phyloP scores from a whole-genome alignment of 1,139 yeast genomes.

The Kurtzmaniella natalensis region DNA sequence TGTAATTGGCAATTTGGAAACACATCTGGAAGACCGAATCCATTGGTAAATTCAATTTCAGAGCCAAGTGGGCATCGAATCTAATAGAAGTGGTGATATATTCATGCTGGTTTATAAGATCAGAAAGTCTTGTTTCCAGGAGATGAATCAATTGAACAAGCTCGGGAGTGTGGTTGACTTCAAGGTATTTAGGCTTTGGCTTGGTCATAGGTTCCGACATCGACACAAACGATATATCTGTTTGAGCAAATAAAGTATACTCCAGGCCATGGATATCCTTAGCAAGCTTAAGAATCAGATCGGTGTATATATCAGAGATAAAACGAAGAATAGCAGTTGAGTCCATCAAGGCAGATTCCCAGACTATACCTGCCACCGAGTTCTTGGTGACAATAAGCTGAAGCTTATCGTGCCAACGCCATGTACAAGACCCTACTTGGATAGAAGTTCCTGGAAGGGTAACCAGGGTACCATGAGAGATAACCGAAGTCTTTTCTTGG shows the following conservation, averaged over 20 bases:
- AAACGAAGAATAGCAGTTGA: conserved; percentile 72
- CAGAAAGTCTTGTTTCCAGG: conserved; percentile 74
- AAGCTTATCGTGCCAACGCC: conserved; percentile 76
- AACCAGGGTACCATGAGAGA: conserved; percentile 63
- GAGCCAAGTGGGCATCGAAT: conserved; percentile 43
- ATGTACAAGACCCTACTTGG: conserved; percentile 71
- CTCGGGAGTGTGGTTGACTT: conserved; percentile 48
- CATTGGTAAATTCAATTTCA: conserved; percentile 50
- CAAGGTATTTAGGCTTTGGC: conserved; percentile 39
- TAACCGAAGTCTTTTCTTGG: conserved; percentile 39
- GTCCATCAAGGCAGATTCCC: conserved; percentile 76
- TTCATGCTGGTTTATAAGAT: conserved; percentile 68
- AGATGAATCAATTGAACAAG: conserved; percentile 51
- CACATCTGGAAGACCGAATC: conserved; percentile 69
- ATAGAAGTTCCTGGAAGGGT: conserved; percentile 51
- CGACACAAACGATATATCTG: conserved; percentile 28
- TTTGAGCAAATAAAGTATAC: conserved; percentile 55
- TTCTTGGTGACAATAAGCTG: conserved; percentile 66
- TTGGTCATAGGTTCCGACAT: conserved; percentile 33
- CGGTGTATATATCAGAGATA: conserved; percentile 72
- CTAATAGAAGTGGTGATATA: conserved; percentile 40
- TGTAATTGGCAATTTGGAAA: conserved; percentile 67
- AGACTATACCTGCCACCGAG: conserved; percentile 71
- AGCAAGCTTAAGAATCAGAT: conserved; percentile 66
- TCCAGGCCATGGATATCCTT: conserved; percentile 68